These are phyloP conservation scores for Diaporthe batatas DNA, from an alignment of 2,329 filamentous ascomycete genomes.

Conservation along the genomic window DNA sequence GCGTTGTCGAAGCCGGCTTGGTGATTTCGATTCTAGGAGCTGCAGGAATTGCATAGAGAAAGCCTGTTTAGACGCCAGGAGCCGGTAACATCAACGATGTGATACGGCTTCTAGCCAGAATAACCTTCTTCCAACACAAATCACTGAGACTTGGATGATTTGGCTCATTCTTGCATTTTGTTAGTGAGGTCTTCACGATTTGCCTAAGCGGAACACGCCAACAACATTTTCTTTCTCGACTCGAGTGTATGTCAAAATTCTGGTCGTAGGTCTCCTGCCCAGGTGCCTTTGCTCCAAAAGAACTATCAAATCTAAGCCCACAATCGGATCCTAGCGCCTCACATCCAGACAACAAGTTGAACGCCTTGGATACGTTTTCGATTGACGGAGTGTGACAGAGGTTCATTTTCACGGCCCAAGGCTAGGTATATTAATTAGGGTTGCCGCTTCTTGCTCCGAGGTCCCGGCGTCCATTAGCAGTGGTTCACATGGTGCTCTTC, in stretches of 20 bases:
- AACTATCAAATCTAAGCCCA: too few relatives aligned
- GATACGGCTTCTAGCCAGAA: too few relatives aligned
- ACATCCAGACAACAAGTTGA: too few relatives aligned
- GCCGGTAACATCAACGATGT: constrained; percentile 34
- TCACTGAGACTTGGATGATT: neutral
- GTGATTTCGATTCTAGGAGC: neutral
- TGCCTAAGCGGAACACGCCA: neutral
- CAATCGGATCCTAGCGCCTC: too few relatives aligned
- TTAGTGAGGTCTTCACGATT: neutral
- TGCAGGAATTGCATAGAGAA: neutral
- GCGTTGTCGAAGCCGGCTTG: neutral
- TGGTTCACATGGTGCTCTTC: neutral
- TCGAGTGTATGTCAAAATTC: neutral
- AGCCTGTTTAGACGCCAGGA: constrained; percentile 2
- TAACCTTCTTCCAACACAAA: neutral
- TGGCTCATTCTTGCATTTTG: too few relatives aligned
- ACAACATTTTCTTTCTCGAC: neutral
- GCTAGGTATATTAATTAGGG: too few relatives aligned
- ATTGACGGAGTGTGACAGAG: too few relatives aligned
- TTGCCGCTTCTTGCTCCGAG: too few relatives aligned
- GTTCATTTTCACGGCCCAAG: too few relatives aligned
- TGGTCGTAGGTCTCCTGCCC: too few relatives aligned
- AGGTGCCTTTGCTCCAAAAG: too few relatives aligned
- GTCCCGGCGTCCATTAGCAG: neutral
- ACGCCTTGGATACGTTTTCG: too few relatives aligned